phyloP scores from a whole-genome alignment of 352 stramenopile species.

The Phytophthora tentaculata region DNA sequence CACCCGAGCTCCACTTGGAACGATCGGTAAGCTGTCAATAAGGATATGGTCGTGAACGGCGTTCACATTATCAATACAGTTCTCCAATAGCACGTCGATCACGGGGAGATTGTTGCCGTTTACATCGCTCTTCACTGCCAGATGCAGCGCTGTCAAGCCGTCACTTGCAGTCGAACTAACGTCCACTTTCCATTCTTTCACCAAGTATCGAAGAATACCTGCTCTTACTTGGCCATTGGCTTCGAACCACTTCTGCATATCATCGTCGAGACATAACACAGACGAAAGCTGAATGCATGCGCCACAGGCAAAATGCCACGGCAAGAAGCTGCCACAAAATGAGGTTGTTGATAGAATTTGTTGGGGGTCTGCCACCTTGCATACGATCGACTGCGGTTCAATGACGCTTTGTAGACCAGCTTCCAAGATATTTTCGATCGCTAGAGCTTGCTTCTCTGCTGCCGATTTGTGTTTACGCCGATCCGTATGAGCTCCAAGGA shows the following conservation, averaged over 20 bases:
- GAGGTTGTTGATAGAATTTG: constrained; percentile 43
- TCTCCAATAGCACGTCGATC: constrained; percentile 53
- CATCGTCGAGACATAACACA: constrained; percentile 55
- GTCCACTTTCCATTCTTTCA: constrained; percentile 44
- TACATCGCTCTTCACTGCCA: constrained; percentile 58
- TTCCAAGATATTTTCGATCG: constrained; percentile 66
- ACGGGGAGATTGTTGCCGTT: constrained; percentile 52
- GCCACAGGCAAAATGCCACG: constrained; percentile 74
- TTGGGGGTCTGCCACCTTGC: constrained; percentile 38
- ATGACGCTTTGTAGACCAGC: constrained; percentile 44
- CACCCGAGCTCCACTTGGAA: constrained; percentile 40
- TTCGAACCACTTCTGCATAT: constrained; percentile 45
- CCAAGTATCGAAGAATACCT: constrained; percentile 46
- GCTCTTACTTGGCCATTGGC: constrained; percentile 49
- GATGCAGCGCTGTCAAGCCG: constrained; percentile 50
- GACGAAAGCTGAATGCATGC: constrained; percentile 44
- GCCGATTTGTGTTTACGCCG: constrained; percentile 62
- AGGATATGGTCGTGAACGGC: constrained; percentile 59
- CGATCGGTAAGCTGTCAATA: constrained; percentile 52
- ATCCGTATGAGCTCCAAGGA: constrained; percentile 47
- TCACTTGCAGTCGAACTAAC: constrained; percentile 37
- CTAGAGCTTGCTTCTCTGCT: constrained; percentile 54
- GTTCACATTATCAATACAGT: constrained; percentile 40
- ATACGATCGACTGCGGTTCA: constrained; percentile 40
- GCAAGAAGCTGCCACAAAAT: constrained; percentile 45